Percentiles rank a stretch among this genome's conserved stretches.
phyloP scores from a whole-genome alignment of 2,329 filamentous ascomycete species.

The Cytospora leucostoma region DNA sequence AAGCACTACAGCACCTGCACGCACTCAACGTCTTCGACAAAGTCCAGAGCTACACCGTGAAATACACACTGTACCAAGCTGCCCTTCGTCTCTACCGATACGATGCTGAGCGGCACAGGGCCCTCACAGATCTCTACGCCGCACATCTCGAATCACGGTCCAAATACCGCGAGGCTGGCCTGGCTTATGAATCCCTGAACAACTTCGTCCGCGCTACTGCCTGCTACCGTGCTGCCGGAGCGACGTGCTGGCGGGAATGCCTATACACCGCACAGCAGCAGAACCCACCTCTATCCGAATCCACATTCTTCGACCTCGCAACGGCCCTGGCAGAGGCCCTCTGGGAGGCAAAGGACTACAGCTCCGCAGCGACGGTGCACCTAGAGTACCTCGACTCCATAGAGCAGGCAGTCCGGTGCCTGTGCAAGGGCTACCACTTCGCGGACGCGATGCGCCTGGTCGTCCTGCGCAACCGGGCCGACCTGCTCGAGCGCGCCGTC shows the following conservation, averaged over 20 bases:
- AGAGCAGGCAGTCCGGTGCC: constrained; percentile 67
- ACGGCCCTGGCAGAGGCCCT: constrained; percentile 74
- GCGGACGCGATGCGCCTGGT: constrained; percentile 83
- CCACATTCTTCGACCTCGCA: constrained; percentile 69
- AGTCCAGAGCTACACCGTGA: constrained; percentile 73
- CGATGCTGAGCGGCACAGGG: constrained; percentile 64
- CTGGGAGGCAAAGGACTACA: constrained; percentile 81
- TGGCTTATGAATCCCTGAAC: constrained; percentile 84
- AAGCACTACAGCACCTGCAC: constrained; percentile 78
- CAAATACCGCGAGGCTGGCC: constrained; percentile 80
- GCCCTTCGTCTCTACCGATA: constrained; percentile 85
- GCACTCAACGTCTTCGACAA: constrained; percentile 75
- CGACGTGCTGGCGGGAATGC: constrained; percentile 82
- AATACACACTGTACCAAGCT: constrained; percentile 75
- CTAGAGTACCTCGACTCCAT: constrained; percentile 78
- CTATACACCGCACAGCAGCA: constrained; percentile 76
- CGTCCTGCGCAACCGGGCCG: constrained; percentile 58
- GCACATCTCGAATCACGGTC: constrained; percentile 73
- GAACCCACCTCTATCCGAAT: constrained; percentile 57
- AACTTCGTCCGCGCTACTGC: constrained; percentile 74
- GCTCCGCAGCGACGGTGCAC: constrained; percentile 76
- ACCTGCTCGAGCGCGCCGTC: constrained; percentile 68
- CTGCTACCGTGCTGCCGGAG: constrained; percentile 80
- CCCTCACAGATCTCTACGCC: constrained; percentile 78
- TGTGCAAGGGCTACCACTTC: constrained; percentile 88